These are phyloP conservation scores for Macadamia tetraphylla DNA, from an alignment of 164 flowering plant species.

Conservation along the genomic window DNA sequence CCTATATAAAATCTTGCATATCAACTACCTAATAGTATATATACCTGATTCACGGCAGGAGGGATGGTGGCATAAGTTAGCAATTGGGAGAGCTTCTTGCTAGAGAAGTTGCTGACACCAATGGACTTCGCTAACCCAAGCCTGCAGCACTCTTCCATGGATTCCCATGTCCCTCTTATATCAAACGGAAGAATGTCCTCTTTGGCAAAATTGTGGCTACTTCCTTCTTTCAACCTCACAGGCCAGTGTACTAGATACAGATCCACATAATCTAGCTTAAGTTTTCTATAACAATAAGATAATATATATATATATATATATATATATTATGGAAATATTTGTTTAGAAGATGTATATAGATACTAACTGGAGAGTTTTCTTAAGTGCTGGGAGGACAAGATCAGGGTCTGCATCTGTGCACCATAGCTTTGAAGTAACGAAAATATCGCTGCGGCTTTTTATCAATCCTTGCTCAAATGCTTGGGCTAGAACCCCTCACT, in stretches of 20 bases:
- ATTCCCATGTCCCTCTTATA: conserved; percentile 24
- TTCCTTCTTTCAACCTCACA: conserved; percentile 14
- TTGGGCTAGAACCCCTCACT: conserved; percentile 24
- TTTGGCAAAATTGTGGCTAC: not conserved
- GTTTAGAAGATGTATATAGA: not conserved
- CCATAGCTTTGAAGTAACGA: conserved; percentile 46
- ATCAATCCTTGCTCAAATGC: conserved; percentile 26
- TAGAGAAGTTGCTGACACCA: conserved; percentile 27
- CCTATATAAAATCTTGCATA: too few relatives aligned
- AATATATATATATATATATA: too few relatives aligned
- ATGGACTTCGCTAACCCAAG: conserved; percentile 26
- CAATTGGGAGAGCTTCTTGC: conserved; percentile 11
- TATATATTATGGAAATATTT: too few relatives aligned
- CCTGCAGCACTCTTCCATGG: conserved; percentile 31
- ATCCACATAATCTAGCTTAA: conserved; percentile 24
- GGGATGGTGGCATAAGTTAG: conserved; percentile 6
- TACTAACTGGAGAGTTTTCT: conserved; percentile 22
- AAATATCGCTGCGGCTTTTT: conserved; percentile 26
- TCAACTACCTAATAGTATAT: too few relatives aligned
- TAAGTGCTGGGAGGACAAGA: conserved; percentile 31
- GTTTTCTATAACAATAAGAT: conserved; percentile 11
- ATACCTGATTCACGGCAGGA: too few relatives aligned
- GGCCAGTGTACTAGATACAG: conserved; percentile 29
- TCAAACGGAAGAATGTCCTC: conserved; percentile 18
- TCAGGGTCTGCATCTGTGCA: conserved; percentile 18